These are phyloP conservation scores for Incumbomyces lentus DNA, from an alignment of 2,329 filamentous ascomycete genomes.

Conservation along the genomic window DNA sequence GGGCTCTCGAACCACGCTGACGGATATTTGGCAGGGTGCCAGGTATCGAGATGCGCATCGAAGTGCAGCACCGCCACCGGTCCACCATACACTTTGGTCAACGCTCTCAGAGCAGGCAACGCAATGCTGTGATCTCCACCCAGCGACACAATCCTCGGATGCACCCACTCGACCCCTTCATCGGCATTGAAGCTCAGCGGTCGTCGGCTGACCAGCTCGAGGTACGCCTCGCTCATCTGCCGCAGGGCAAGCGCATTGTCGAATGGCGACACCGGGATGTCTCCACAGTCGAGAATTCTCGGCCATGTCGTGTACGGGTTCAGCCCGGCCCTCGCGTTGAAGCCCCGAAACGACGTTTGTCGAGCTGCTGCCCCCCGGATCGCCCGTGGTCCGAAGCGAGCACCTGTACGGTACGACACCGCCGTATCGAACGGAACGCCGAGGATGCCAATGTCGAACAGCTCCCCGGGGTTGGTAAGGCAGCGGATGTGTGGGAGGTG, in stretches of 20 bases:
- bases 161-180: slow-evolving; percentile 19
- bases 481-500: slow-evolving; percentile 61
- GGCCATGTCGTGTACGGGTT: slow-evolving; percentile 79
- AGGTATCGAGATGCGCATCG: slow-evolving; percentile 72
- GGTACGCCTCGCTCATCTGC: slow-evolving; percentile 76
- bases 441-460: slow-evolving; percentile 44
- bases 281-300: slow-evolving; percentile 74
- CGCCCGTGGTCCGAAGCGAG: slow-evolving; percentile 75
- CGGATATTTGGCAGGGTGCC: slow-evolving; percentile 70
- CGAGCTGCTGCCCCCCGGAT: slow-evolving; percentile 76
- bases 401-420: slow-evolving; percentile 39
- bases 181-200: slow-evolving; percentile 22
- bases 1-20: slow-evolving; percentile 52
- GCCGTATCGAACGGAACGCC: slow-evolving; percentile 28
- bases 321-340: slow-evolving; percentile 69
- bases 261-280: slow-evolving; percentile 77
- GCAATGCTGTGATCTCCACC: slow-evolving; percentile 66
- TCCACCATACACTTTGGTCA: slow-evolving; percentile 51
- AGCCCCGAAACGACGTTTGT: slow-evolving; percentile 68
- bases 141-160: slow-evolving; percentile 53
- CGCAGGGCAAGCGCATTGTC: slow-evolving; percentile 71
- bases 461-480: slow-evolving; percentile 52
- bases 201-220: slow-evolving; percentile 50
- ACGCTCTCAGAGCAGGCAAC: slow-evolving; percentile 57
- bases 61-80: slow-evolving; percentile 65